These are phyloP conservation scores for Pythium brachiatum DNA, from an alignment of 352 stramenopile species.

Conservation along the genomic window DNA sequence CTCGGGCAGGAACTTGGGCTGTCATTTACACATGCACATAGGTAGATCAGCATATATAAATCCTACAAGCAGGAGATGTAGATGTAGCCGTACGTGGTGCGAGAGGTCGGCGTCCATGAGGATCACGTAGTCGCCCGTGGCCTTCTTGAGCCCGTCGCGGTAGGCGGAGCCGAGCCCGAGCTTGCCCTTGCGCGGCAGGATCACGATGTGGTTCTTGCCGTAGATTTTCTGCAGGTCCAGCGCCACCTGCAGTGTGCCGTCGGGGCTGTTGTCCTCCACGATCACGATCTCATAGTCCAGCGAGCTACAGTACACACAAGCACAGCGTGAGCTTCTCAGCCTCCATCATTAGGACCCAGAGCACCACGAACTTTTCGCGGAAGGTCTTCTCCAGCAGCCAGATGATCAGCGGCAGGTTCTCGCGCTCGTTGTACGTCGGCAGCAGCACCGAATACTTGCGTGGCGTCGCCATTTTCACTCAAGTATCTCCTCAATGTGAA, in stretches of 20 bases:
- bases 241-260: conserved; percentile 95
- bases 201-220: conserved; percentile 89
- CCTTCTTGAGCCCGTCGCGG: conserved; percentile 92
- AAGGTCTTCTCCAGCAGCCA: conserved; percentile 96
- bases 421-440: conserved; percentile 98
- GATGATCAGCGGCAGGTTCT: conserved; percentile 98
- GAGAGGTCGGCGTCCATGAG: conserved; percentile 99
- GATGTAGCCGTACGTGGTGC: conserved; percentile 83
- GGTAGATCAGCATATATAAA: neutral
- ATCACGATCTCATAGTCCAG: conserved; percentile 96
- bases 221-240: conserved; percentile 89
- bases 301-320: conserved; percentile 38
- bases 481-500: neutral
- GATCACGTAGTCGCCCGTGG: conserved; percentile 94
- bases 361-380: conserved; percentile 61
- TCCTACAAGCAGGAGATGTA: neutral
- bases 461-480: conserved; percentile 6
- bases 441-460: conserved; percentile 95
- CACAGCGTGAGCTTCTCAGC: too few species aligned
- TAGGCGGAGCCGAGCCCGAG: conserved; percentile 96
- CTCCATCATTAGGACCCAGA: too few species aligned
- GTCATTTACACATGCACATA: conserved; percentile 1
- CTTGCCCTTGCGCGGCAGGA: conserved; percentile 94
- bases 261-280: conserved; percentile 97
- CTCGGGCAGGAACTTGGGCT: conserved; percentile 97